These are phyloP conservation scores for Phytopythium boreale DNA, from an alignment of 352 stramenopile genomes.

Conservation along the genomic window DNA sequence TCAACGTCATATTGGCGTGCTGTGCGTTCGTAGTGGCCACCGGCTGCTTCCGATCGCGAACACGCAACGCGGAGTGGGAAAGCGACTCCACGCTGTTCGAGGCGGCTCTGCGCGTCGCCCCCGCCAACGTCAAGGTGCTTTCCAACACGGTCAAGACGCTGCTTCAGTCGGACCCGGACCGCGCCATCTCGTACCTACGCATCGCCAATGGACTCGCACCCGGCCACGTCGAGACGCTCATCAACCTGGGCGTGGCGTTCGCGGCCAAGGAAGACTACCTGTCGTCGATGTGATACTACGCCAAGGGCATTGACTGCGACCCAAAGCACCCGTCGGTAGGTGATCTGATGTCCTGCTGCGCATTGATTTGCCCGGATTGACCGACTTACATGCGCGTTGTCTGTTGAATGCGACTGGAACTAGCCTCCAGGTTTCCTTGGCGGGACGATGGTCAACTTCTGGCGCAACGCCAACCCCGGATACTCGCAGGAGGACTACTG, in stretches of 20 bases:
- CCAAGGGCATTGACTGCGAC: not conserved
- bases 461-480: conserved; percentile 16
- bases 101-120: conserved; percentile 43
- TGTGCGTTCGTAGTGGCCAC: conserved; percentile 23
- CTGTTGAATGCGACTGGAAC: not conserved
- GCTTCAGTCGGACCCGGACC: conserved; percentile 36
- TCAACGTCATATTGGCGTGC: conserved; percentile 11
- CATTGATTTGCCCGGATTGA: not conserved
- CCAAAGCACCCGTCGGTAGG: conserved; percentile 2
- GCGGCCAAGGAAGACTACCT: conserved; percentile 4
- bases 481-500: conserved; percentile 15
- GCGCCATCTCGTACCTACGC: conserved; percentile 35
- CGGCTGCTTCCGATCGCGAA: conserved; percentile 36
- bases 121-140: conserved; percentile 76
- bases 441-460: conserved; percentile 29
- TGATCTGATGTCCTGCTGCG: not conserved
- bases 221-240: conserved; percentile 48
- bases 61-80: conserved; percentile 66
- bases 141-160: conserved; percentile 68
- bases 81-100: conserved; percentile 58
- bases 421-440: conserved; percentile 39
- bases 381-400: not conserved
- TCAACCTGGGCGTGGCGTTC: conserved; percentile 55
- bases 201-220: conserved; percentile 35
- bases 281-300: not conserved